Evolutionary conservation across 331 rosid genomes (phyloP).

Genomic region (Rhamnella rubrinervis): DNA sequence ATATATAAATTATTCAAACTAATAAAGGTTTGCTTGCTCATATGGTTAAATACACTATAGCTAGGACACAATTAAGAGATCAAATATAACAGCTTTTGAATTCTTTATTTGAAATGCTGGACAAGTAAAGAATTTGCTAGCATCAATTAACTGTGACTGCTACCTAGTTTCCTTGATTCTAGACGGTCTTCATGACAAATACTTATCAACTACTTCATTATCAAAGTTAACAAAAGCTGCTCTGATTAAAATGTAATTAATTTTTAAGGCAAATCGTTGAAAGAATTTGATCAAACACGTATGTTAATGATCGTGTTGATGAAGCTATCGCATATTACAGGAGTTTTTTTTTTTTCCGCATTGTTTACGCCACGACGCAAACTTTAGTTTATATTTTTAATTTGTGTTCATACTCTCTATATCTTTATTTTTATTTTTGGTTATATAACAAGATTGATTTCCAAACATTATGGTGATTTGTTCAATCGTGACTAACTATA

Average conservation of each 20-base stretch:
- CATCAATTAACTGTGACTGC: constrained; percentile 10
- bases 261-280: neutral
- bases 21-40: constrained; percentile 12
- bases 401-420: no score
- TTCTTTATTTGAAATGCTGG: constrained; percentile 52
- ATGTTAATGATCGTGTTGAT: constrained; percentile 12
- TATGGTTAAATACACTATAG: constrained; percentile 3
- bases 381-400: neutral
- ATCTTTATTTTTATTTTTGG: neutral
- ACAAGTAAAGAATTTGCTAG: constrained; percentile 39
- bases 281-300: constrained; percentile 19
- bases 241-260: constrained; percentile 8
- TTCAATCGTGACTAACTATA: neutral
- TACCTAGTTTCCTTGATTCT: constrained; percentile 6
- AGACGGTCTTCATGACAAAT: constrained; percentile 31
- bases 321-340: neutral
- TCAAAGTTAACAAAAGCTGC: constrained; percentile 35
- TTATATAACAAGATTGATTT: constrained; percentile 26
- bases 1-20: neutral
- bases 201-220: constrained; percentile 50
- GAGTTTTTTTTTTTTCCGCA: neutral
- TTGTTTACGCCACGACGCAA: constrained; percentile 8
- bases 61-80: neutral
- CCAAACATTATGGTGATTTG: no score
- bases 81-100: neutral